Evolutionary conservation across 176 grass and related monocot species (phyloP), one percentile per base, ranked within the genome.

Genomic region (Ensete glaucum): DNA sequence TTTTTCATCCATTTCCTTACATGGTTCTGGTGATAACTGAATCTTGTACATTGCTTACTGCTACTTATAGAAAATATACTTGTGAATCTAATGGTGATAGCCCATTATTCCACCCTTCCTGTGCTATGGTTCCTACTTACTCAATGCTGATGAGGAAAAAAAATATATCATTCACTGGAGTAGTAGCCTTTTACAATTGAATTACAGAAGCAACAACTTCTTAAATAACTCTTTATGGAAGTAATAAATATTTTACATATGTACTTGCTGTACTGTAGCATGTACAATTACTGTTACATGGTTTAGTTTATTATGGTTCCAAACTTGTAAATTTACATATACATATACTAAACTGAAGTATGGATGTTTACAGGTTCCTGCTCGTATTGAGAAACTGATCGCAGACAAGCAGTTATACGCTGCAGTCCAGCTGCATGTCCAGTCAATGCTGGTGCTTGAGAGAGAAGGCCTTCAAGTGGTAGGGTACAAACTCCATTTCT

Each of bases 381-480:
- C 76, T 82, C 95, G 95, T 69, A 99, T 99, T 67, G 88, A 91
- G 78, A 94, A 86, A 71, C 80, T 99, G 62, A 89, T 99, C 21
- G 76, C 82, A 64, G 81, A 94, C 23, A 99, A 99, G 82, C 95
- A 99, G 79, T 82, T 94, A 54, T 99, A 99, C 25, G 95, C 95
- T 76, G 90, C 95, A 50, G 95, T 94, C 52, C 95, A 99, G 80
- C 83, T 99, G 78, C 90, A 94, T 82, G 95, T 94, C 24, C 95
- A 94, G 50, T 99, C 90, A 87, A 91, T 85, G 78, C 55, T 93
- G 79, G 78, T 94, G 76, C 86, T 99, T 60, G 90, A 99, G 71
- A 87, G 95, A 81, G 95, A 99, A 87, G 95, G 95, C 73, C 95
- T 99, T 82, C 95, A 99, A 94, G 90, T 85, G 90, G 95, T 98